A percentile compares a stretch with the other conserved stretches of the same genome.
phyloP scores from a whole-genome alignment of 768 basidiomycete species.

The Pleurotus platypus region DNA sequence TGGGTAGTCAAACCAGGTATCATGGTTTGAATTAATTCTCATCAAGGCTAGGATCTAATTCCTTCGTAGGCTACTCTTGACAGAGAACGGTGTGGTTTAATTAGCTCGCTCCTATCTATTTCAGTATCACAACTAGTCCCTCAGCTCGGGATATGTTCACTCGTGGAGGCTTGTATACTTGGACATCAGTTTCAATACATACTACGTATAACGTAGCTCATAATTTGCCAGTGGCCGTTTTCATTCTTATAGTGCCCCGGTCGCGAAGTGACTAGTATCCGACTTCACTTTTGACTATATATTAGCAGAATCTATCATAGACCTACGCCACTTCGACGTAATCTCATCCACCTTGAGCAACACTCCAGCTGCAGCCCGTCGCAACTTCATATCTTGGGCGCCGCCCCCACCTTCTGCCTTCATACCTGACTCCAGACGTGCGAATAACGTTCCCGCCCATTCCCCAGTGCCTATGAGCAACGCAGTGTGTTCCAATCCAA shows the following conservation, averaged over 20 bases:
- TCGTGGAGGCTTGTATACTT: too few species aligned
- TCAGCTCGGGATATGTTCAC: too few species aligned
- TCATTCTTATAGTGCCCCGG: too few species aligned
- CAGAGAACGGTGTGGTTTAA: too few species aligned
- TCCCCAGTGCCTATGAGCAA: conserved; percentile 71
- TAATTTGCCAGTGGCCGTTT: too few species aligned
- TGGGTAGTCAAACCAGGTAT: conserved; percentile 60
- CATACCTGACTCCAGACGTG: conserved; percentile 59
- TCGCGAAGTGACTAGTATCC: too few species aligned
- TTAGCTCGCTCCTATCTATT: too few species aligned
- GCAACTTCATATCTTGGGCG: conserved; percentile 54
- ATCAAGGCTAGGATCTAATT: too few species aligned
- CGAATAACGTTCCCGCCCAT: conserved; percentile 75
- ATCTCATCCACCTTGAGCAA: conserved; percentile 77
- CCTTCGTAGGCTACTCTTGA: too few species aligned
- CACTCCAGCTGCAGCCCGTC: conserved; percentile 74
- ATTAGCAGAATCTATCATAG: conserved; percentile 43
- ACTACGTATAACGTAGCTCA: too few species aligned
- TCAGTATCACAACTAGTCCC: too few species aligned
- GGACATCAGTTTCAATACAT: too few species aligned
- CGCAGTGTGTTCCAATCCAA: conserved; percentile 73
- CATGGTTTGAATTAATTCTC: not conserved
- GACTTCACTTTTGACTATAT: conserved; percentile 1
- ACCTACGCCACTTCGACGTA: conserved; percentile 61
- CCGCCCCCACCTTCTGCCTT: conserved; percentile 65